A percentile compares a stretch with the other conserved stretches of the same genome.
Evolutionary conservation across 139 green algal species (phyloP).

Genomic region (Spirogloea muscicola): DNA sequence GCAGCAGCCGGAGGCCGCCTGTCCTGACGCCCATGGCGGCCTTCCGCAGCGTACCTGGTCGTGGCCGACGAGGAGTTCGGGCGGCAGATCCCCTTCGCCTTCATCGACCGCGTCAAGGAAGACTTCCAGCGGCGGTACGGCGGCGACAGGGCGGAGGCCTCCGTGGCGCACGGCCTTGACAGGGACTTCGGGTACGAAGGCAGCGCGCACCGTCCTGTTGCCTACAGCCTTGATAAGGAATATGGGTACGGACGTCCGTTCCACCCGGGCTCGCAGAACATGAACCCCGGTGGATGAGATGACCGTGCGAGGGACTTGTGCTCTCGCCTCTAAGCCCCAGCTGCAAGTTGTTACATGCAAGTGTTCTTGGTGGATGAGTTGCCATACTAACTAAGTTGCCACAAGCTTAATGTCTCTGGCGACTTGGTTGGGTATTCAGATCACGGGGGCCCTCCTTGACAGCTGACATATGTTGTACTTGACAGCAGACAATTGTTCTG

Average conservation of each 20-base stretch:
- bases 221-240: conserved; percentile 74
- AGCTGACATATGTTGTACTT: too few species aligned
- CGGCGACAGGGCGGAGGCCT: background rate
- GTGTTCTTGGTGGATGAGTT: background rate
- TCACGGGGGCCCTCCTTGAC: too few species aligned
- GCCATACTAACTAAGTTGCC: too few species aligned
- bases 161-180: background rate
- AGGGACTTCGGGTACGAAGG: conserved; percentile 49
- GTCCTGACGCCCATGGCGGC: background rate
- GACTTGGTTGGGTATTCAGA: too few species aligned
- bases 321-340: background rate
- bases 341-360: background rate
- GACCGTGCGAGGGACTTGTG: background rate
- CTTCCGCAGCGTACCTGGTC: conserved; percentile 66
- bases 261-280: background rate
- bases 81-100: conserved; percentile 85
- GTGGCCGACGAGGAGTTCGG: conserved; percentile 86
- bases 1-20: too few species aligned
- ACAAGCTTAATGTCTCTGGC: too few species aligned
- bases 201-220: conserved; percentile 52
- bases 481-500: too few species aligned
- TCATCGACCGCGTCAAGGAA: conserved; percentile 73
- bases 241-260: conserved; percentile 60
- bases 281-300: too few species aligned
- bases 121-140: conserved; percentile 36